Base-by-base conservation (phyloP, 2,329 filamentous ascomycete genomes). In the Pleurostoma richardsiae region DNA sequence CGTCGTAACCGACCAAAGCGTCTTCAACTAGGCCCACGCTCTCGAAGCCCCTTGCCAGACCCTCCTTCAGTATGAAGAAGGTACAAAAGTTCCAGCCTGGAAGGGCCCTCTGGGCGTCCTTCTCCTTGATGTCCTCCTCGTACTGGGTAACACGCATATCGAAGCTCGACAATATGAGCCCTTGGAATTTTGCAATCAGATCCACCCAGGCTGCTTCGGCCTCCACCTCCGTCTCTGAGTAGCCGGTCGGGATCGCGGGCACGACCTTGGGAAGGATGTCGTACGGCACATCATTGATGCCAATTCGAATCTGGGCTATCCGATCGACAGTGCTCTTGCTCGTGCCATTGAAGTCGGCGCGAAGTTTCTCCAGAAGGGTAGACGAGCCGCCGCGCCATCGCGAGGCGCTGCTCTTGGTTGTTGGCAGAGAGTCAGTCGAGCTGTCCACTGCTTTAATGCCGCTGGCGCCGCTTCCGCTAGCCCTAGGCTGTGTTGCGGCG, bases 61-160 rank as follows among this genome's bases (percentile, higher is more conserved):
- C 94, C 65, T 99, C 94, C 60, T 99, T 99, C 6, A 99, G 76
- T 11, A 99, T 91, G 63, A 99, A 99, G 63, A 99, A 99, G 0
- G 94, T 99, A 67, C 94, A 97, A 62, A 99, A 99, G 61, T 99
- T 99, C 94, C 94, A 99, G 0, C 94, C 94, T 0, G 94, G 94
- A 19, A 99, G 70, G 31, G 76, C 84, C 41, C 92, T 80, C 63
- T 97, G 91, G 1, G 85, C 80, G 56, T 97, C 92, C 60, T 91
- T 94, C 64, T 96, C 94, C 52, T 89, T 87, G 55, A 99, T 96
- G 56, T 99, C 94, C 49, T 96, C 91, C 65, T 99, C 94, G 63
- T 99, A 99, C 59, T 97, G 92, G 26, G 81, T 83, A 1, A 99
- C 94, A 6, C 94, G 82, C 56, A 85, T 76, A 67, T 97, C 92